Base-by-base conservation (phyloP, 352 stramenopile species). In the Phytophthora podocarpi region DNA sequence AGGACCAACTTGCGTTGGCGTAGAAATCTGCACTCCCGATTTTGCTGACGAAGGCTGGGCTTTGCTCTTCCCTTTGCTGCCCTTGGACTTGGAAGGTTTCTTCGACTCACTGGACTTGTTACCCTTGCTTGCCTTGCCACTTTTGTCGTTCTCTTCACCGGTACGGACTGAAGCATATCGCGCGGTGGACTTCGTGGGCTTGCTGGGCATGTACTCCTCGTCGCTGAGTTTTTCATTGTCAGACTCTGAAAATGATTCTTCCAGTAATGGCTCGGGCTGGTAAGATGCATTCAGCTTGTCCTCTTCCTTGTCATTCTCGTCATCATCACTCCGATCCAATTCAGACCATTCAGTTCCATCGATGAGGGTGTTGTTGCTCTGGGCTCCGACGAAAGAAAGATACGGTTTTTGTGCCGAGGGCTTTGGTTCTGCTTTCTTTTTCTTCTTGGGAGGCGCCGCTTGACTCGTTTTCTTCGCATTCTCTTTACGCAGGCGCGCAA, bases 141-240 rank as follows among this genome's bases (percentile, higher is more conserved):
- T 23, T 64, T 74, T 71, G 11, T 6, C 54, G 35, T 45, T 72
- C 32, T 51, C 13, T n/a, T 47, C 31, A 26, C 18, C 60, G 15
- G 18, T 11, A 43, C 32, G 30, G 10, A 11, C 16, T 24, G 36
- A 35, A 18, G 9, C 20, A 23, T 21, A 13, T 24, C 52, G 55
- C 11, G 31, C 26, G 48, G 39, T 5, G 15, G 20, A n/a, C 10
- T 47, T 67, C 18, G 59, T 71, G 2, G 41, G 15, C 48, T 71
- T 58, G 35, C 20, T 59, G 4, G 42, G 50, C 12, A 26, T 59
- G 23, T 72, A 72, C 47, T 73, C 70, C 7, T 70, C 64, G 26
- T 82, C 74, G 20, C 67, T 78, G 10, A 52, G 18, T 15, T 50
- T 54, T 8, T 61, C 56, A 13, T 60, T 28, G 16, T 74, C 42